Conservation (phyloP, 169 alveolate genomes). For the Babesia ovata region DNA sequence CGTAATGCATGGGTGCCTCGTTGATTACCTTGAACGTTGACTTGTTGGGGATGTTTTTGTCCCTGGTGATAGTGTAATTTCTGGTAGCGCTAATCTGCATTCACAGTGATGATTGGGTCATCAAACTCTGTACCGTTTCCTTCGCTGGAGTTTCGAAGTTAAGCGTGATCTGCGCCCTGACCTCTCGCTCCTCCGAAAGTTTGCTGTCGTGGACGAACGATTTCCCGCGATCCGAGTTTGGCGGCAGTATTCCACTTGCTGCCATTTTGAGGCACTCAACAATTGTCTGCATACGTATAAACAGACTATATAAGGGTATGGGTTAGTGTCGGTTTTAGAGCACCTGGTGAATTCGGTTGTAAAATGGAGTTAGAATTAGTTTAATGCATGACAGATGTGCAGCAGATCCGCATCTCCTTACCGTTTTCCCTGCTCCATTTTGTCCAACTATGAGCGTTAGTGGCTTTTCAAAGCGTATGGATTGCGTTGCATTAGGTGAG, state of each 20-base stretch:
- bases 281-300: constrained; percentile 81
- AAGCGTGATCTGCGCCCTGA: constrained; percentile 87
- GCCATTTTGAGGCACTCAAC: constrained; percentile 94
- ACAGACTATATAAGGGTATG: too few relatives aligned
- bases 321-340: too few relatives aligned
- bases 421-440: constrained; percentile 98
- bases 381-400: background rate
- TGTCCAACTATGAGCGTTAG: constrained; percentile 97
- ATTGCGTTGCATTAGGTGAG: constrained; percentile 89
- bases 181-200: constrained; percentile 83
- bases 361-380: too few relatives aligned
- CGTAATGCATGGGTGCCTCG: background rate
- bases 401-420: constrained; percentile 27
- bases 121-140: constrained; percentile 53
- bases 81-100: constrained; percentile 79
- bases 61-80: constrained; percentile 79
- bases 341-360: too few relatives aligned
- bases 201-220: constrained; percentile 93
- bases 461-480: constrained; percentile 91
- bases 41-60: constrained; percentile 71
- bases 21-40: constrained; percentile 72
- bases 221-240: constrained; percentile 93
- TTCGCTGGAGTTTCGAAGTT: constrained; percentile 71
- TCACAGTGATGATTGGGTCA: too few relatives aligned
- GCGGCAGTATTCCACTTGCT: constrained; percentile 96